Percentiles rank a stretch among this genome's conserved stretches.
phyloP scores from a whole-genome alignment of 306 rosid genomes.

The Trifolium pratense region DNA sequence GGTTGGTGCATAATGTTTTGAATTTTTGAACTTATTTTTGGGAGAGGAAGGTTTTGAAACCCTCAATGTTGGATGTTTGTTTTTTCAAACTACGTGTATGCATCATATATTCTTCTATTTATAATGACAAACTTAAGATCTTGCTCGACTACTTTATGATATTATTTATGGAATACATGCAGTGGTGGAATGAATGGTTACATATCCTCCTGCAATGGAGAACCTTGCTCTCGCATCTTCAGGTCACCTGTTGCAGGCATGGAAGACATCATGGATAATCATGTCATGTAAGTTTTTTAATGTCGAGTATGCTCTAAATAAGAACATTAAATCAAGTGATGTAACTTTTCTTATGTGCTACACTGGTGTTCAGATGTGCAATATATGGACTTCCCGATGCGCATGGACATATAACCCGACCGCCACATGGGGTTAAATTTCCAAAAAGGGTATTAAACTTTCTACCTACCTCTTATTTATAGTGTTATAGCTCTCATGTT shows the following conservation, averaged over 20 bases:
- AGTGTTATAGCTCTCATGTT: neutral
- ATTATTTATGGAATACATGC: conserved; percentile 73
- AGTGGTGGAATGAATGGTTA: conserved; percentile 98
- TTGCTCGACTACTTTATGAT: conserved; percentile 60
- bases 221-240: conserved; percentile 91
- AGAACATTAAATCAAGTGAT: neutral
- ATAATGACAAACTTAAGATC: conserved; percentile 39
- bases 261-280: conserved; percentile 93
- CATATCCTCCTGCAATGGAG: conserved; percentile 82
- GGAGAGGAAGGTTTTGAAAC: conserved; percentile 38
- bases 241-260: conserved; percentile 82
- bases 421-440: conserved; percentile 71
- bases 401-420: conserved; percentile 71
- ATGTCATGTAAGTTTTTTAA: conserved; percentile 75
- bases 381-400: conserved; percentile 77
- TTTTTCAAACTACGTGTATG: conserved; percentile 16
- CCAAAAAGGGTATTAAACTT: conserved; percentile 72
- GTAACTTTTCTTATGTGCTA: neutral
- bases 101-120: neutral
- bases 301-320: conserved; percentile 2
- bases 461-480: conserved; percentile 11
- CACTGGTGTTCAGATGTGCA: conserved; percentile 65
- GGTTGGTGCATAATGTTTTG: conserved; percentile 57
- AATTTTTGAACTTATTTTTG: neutral
- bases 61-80: conserved; percentile 31